Evolutionary conservation across 2,329 filamentous ascomycete genomes (phyloP).

Genomic region (Beauveria sp.): DNA sequence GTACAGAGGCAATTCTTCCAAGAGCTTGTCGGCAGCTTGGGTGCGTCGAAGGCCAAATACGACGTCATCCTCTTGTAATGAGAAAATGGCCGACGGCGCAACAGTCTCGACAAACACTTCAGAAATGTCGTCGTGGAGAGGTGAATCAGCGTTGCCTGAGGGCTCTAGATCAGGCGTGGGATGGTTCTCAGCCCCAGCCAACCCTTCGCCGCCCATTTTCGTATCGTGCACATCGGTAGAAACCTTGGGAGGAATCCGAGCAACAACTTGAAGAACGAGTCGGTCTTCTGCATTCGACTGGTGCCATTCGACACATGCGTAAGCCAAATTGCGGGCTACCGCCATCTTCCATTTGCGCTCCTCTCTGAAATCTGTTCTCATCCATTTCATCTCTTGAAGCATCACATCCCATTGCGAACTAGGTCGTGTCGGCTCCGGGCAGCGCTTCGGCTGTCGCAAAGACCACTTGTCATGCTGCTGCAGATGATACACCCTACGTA

Average conservation of each 20-base stretch:
- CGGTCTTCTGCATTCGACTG: slow-evolving; percentile 56
- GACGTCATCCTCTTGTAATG: slow-evolving; percentile 72
- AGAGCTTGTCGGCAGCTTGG: slow-evolving; percentile 64
- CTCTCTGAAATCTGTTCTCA: slow-evolving; percentile 91
- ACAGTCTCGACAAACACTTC: slow-evolving; percentile 41
- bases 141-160: slow-evolving; percentile 54
- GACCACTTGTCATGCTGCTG: slow-evolving; percentile 93
- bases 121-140: slow-evolving; percentile 31
- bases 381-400: slow-evolving; percentile 91
- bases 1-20: slow-evolving; percentile 77
- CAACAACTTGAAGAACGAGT: slow-evolving; percentile 59
- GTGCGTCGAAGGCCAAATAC: slow-evolving; percentile 71
- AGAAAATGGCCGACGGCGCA: slow-evolving; percentile 73
- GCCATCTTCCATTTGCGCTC: slow-evolving; percentile 91
- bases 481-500: slow-evolving; percentile 80
- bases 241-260: slow-evolving; percentile 38
- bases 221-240: slow-evolving; percentile 21
- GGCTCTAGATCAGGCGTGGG: slow-evolving; percentile 61
- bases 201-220: slow-evolving; percentile 26
- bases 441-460: slow-evolving; percentile 77
- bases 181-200: slow-evolving; percentile 34
- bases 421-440: slow-evolving; percentile 69
- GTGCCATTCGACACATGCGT: slow-evolving; percentile 79
- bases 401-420: slow-evolving; percentile 79
- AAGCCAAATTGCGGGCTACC: slow-evolving; percentile 69